phyloP scores from a whole-genome alignment of 1,139 yeast species.

The Candida sp. region DNA sequence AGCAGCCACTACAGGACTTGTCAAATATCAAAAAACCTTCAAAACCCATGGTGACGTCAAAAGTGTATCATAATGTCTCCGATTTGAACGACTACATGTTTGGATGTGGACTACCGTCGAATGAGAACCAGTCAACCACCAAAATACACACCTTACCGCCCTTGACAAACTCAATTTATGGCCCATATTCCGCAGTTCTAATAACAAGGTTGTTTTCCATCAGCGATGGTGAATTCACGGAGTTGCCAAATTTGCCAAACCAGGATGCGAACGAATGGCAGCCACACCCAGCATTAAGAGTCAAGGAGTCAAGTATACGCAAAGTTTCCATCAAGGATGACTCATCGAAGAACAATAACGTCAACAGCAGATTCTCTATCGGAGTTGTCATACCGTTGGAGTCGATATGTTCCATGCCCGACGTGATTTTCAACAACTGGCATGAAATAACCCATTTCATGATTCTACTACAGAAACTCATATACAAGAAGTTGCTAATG shows the following conservation, averaged over 20 bases:
- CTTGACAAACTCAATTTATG: conserved; percentile 32
- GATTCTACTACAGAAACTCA: conserved; percentile 39
- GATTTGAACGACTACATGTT: conserved; percentile 59
- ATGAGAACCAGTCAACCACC: conserved; percentile 47
- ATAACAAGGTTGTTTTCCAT: conserved; percentile 52
- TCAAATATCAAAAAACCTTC: conserved; percentile 9
- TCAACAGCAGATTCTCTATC: conserved; percentile 48
- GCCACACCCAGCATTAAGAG: conserved; percentile 38
- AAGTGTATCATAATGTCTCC: conserved; percentile 40
- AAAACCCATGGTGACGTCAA: conserved; percentile 20
- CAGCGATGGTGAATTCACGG: conserved; percentile 27
- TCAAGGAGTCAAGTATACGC: conserved; percentile 22
- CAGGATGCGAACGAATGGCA: conserved; percentile 24
- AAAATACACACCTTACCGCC: conserved; percentile 54
- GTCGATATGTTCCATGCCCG: conserved; percentile 33
- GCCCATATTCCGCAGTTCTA: conserved; percentile 39
- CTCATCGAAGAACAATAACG: conserved; percentile 10
- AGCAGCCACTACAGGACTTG: conserved; percentile 5
- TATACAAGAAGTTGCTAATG: conserved; percentile 37
- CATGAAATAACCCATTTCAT: conserved; percentile 47
- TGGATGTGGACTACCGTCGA: conserved; percentile 59
- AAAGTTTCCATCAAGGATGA: conserved; percentile 14
- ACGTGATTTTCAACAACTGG: conserved; percentile 54
- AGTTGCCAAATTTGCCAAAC: conserved; percentile 9
- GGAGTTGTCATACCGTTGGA: conserved; percentile 54